Evolutionary conservation across 805 yeast genomes (phyloP).

Genomic region (baker's yeast (Saccharomyces cerevisiae)): DNA sequence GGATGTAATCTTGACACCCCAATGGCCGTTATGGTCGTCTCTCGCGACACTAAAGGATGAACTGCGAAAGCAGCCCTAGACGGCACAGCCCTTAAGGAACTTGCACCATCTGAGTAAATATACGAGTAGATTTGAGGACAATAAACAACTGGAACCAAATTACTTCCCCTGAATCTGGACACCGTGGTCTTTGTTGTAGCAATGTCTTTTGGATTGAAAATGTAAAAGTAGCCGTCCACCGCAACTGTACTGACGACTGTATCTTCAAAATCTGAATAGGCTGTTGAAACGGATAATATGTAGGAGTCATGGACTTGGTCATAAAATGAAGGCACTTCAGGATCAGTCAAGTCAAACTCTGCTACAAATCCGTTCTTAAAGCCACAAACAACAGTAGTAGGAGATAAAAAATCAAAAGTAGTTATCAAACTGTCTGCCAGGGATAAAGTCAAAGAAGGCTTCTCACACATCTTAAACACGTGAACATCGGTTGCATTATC

Average conservation of each 20-base stretch:
- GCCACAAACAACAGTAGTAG: slow-evolving; percentile 45
- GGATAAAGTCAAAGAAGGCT: slow-evolving; percentile 23
- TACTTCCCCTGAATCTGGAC: slow-evolving; percentile 28
- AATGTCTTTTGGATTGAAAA: slow-evolving; percentile 32
- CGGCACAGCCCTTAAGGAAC: slow-evolving; percentile 31
- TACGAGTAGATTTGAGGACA: slow-evolving; percentile 32
- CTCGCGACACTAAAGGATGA: slow-evolving; percentile 33
- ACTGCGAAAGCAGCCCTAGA: slow-evolving; percentile 31
- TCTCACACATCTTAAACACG: slow-evolving; percentile 5
- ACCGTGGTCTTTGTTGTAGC: slow-evolving; percentile 25
- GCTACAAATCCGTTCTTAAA: slow-evolving; percentile 50
- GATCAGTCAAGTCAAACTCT: slow-evolving; percentile 39
- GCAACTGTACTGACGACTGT: slow-evolving; percentile 30
- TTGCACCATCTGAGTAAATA: slow-evolving; percentile 36
- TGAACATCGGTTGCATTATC: neutral
- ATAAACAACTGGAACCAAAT: slow-evolving; percentile 24
- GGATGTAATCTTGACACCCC: slow-evolving; percentile 41
- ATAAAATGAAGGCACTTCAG: slow-evolving; percentile 31
- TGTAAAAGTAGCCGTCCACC: slow-evolving; percentile 36
- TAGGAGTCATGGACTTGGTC: slow-evolving; percentile 34
- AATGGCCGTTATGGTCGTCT: slow-evolving; percentile 34
- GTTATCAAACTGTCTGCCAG: slow-evolving; percentile 33
- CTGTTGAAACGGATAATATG: slow-evolving; percentile 30
- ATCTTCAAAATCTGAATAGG: slow-evolving; percentile 31
- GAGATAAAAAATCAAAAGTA: slow-evolving; percentile 40